Percentiles rank a stretch among this genome's conserved stretches.
Conservation (phyloP, 768 basidiomycete species). For the Termitomyces sp. region DNA sequence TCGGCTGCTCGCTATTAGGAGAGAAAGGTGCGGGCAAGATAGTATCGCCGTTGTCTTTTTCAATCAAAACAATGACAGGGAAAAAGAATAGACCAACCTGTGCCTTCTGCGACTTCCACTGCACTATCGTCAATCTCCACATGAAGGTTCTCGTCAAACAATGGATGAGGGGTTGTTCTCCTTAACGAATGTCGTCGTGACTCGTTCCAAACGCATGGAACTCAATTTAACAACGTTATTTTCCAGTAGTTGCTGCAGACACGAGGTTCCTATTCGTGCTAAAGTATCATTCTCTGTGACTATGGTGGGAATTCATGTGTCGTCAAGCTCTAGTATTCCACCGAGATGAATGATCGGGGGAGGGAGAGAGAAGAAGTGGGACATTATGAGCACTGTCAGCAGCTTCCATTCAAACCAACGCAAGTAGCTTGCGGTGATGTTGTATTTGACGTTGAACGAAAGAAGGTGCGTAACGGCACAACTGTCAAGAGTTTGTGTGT, state of each 20-base stretch:
- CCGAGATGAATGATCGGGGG: constrained; percentile 9
- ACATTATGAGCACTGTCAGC: constrained; percentile 16
- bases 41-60: constrained; percentile 40
- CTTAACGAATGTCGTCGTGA: constrained; percentile 91
- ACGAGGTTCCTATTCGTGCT: constrained; percentile 95
- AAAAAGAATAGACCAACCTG: constrained; percentile 18
- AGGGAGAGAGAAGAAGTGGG: constrained; percentile 19
- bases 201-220: constrained; percentile 81
- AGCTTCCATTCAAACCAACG: constrained; percentile 15
- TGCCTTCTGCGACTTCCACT: constrained; percentile 49
- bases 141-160: constrained; percentile 91
- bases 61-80: neutral
- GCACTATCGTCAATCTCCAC: constrained; percentile 66
- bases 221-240: constrained; percentile 87
- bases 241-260: constrained; percentile 93
- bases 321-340: constrained; percentile 4
- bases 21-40: constrained; percentile 88
- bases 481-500: neutral
- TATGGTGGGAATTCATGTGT: neutral
- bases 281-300: constrained; percentile 91
- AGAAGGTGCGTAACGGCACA: constrained; percentile 4
- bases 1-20: constrained; percentile 54
- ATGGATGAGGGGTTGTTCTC: constrained; percentile 94
- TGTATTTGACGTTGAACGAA: constrained; percentile 9
- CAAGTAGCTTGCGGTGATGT: constrained; percentile 7